A percentile compares a stretch with the other conserved stretches of the same genome.
These are phyloP conservation scores for Chaetothyriales sp. DNA, from an alignment of 2,329 filamentous ascomycete species.

Conservation along the genomic window DNA sequence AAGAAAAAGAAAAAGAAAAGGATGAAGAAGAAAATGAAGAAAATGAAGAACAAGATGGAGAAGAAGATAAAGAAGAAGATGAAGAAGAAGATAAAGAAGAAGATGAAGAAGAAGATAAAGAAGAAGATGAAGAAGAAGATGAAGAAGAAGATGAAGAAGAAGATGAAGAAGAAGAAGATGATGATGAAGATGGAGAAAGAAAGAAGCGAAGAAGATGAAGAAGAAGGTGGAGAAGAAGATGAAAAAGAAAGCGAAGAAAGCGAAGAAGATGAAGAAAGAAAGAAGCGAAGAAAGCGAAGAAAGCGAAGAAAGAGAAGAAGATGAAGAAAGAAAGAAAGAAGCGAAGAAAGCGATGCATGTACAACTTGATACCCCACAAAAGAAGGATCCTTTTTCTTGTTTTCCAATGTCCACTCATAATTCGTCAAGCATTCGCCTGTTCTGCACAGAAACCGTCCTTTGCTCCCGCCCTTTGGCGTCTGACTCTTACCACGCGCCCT, in stretches of 20 bases:
- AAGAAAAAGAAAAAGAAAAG: too few relatives aligned
- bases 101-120: slow-evolving; percentile 15
- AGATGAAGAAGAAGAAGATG: neutral
- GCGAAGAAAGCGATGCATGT: too few relatives aligned
- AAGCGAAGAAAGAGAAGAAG: too few relatives aligned
- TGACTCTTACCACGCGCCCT: slow-evolving; percentile 3
- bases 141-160: too few relatives aligned
- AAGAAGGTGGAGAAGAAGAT: too few relatives aligned
- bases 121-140: slow-evolving; percentile 1
- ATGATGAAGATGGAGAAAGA: too few relatives aligned
- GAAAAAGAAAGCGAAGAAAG: too few relatives aligned
- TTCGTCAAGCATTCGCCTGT: neutral
- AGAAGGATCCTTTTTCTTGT: neutral
- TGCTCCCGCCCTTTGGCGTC: neutral
- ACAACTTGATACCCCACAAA: neutral
- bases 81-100: too few relatives aligned
- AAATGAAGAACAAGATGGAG: too few relatives aligned
- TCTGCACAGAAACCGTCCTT: neutral
- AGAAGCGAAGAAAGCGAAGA: too few relatives aligned
- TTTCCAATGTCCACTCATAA: neutral
- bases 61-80: neutral
- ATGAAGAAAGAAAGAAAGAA: neutral
- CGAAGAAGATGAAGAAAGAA: too few relatives aligned
- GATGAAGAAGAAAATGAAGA: neutral
- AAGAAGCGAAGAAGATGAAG: too few relatives aligned